phyloP scores from a whole-genome alignment of 495 filamentous ascomycete species.

The Daldinia decipiens region DNA sequence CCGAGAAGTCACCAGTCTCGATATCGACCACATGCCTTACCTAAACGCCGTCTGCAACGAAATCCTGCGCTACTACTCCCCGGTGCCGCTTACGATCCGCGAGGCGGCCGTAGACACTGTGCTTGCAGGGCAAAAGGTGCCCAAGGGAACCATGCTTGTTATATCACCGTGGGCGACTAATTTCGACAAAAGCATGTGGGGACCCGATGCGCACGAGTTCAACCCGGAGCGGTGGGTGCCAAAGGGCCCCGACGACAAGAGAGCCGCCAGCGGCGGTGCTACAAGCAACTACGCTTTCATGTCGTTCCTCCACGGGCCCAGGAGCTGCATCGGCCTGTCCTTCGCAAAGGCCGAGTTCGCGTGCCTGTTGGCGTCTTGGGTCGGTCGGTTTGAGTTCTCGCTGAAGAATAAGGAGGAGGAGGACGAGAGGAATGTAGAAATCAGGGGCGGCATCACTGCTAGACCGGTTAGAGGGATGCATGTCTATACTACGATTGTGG shows the following conservation, averaged over 20 bases:
- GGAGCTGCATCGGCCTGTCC: slow-evolving; percentile 70
- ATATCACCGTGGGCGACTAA: slow-evolving; percentile 70
- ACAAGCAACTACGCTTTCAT: slow-evolving; percentile 68
- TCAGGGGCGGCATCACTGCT: slow-evolving; percentile 69
- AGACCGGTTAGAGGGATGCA: slow-evolving; percentile 73
- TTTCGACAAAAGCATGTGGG: slow-evolving; percentile 64
- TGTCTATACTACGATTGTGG: slow-evolving; percentile 66
- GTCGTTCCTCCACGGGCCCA: slow-evolving; percentile 69
- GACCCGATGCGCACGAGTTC: slow-evolving; percentile 65
- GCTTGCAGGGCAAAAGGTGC: slow-evolving; percentile 65
- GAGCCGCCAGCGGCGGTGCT: slow-evolving; percentile 59
- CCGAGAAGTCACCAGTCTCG: slow-evolving; percentile 58
- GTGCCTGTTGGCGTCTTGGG: slow-evolving; percentile 77
- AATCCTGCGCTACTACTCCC: slow-evolving; percentile 57
- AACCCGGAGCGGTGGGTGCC: slow-evolving; percentile 71
- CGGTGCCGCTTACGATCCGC: slow-evolving; percentile 69
- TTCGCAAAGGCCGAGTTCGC: slow-evolving; percentile 90
- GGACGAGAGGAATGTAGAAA: slow-evolving; percentile 65
- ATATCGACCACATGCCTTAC: slow-evolving; percentile 66
- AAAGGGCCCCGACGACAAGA: slow-evolving; percentile 47
- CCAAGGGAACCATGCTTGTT: slow-evolving; percentile 66
- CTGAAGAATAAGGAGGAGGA: slow-evolving; percentile 64
- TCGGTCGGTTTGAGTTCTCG: slow-evolving; percentile 77
- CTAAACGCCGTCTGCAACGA: slow-evolving; percentile 64
- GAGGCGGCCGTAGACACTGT: slow-evolving; percentile 70